Conservation (phyloP, 2,329 filamentous ascomycete species). For the Diaporthe sp. region DNA sequence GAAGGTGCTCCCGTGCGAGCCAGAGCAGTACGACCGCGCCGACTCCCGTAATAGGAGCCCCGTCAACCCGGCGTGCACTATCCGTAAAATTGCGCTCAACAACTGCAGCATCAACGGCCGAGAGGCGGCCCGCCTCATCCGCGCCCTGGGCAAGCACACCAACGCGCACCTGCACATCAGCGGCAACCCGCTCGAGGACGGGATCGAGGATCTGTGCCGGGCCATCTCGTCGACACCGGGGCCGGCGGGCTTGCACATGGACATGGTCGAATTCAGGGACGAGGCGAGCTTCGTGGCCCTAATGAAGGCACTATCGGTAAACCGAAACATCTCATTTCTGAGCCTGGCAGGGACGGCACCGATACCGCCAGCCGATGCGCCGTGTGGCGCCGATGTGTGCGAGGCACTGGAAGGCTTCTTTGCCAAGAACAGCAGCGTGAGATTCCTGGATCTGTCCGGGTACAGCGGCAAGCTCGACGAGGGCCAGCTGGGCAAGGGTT, state of each 20-base stretch:
- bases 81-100: slow-evolving; percentile 63
- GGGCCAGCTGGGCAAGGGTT: slow-evolving; percentile 66
- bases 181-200: slow-evolving; percentile 66
- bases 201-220: slow-evolving; percentile 63
- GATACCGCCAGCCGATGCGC: slow-evolving; percentile 51
- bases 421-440: slow-evolving; percentile 63
- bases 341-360: slow-evolving; percentile 68
- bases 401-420: slow-evolving; percentile 65
- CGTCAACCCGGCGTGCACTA: slow-evolving; percentile 50
- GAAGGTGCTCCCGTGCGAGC: slow-evolving; percentile 33
- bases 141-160: slow-evolving; percentile 61
- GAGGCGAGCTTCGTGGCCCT: slow-evolving; percentile 66
- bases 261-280: slow-evolving; percentile 70
- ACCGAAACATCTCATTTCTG: slow-evolving; percentile 64
- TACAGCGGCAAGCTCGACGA: slow-evolving; percentile 71
- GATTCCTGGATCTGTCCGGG: slow-evolving; percentile 69
- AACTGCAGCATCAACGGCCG: slow-evolving; percentile 66
- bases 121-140: slow-evolving; percentile 64
- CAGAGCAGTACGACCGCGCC: background rate
- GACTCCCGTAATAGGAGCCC: slow-evolving; percentile 42
- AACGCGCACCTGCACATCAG: slow-evolving; percentile 64
- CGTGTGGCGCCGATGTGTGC: slow-evolving; percentile 60
- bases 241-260: slow-evolving; percentile 64
- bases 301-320: slow-evolving; percentile 63
- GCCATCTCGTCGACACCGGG: slow-evolving; percentile 62